phyloP scores from a whole-genome alignment of 1,284 basidiomycete species.

The Ustilago sp. region DNA sequence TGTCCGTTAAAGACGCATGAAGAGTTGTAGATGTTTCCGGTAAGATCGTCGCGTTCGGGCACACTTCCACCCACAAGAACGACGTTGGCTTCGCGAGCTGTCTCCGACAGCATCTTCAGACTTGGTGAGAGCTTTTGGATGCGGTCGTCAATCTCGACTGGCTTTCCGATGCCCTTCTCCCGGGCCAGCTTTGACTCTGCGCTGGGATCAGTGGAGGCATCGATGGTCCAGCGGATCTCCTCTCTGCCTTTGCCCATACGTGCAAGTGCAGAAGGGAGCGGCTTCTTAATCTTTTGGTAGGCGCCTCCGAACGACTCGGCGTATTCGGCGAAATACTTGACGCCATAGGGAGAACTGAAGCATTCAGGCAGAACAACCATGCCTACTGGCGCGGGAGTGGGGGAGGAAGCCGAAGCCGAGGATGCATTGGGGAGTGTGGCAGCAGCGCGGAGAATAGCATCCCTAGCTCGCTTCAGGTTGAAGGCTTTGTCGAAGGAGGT shows the following conservation, averaged over 20 bases:
- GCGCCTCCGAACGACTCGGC: conserved; percentile 64
- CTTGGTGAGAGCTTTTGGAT: conserved; percentile 71
- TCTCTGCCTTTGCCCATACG: conserved; percentile 51
- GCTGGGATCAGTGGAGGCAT: conserved; percentile 45
- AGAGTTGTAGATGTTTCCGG: conserved; percentile 66
- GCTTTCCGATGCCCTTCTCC: conserved; percentile 44
- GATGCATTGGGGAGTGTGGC: conserved; percentile 20
- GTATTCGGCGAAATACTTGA: conserved; percentile 72
- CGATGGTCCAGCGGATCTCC: conserved; percentile 55
- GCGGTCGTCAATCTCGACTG: conserved; percentile 75
- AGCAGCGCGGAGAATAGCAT: conserved; percentile 47
- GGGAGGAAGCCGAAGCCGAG: conserved; percentile 5
- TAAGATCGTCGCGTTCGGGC: conserved; percentile 62
- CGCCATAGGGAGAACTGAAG: conserved; percentile 97
- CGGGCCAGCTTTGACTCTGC: conserved; percentile 40
- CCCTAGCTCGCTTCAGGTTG: conserved; percentile 61
- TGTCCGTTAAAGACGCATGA: conserved; percentile 81
- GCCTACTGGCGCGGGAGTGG: conserved; percentile 44
- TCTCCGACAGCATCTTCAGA: conserved; percentile 84
- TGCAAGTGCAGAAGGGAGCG: conserved; percentile 39
- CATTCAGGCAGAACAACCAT: conserved; percentile 78
- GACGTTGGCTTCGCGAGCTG: conserved; percentile 82
- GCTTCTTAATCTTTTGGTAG: conserved; percentile 61
- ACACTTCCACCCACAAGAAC: conserved; percentile 88
- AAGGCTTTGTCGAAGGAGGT: conserved; percentile 61